Base-by-base conservation (phyloP, 2,329 filamentous ascomycete genomes). In the Phialocephala subalpina region DNA sequence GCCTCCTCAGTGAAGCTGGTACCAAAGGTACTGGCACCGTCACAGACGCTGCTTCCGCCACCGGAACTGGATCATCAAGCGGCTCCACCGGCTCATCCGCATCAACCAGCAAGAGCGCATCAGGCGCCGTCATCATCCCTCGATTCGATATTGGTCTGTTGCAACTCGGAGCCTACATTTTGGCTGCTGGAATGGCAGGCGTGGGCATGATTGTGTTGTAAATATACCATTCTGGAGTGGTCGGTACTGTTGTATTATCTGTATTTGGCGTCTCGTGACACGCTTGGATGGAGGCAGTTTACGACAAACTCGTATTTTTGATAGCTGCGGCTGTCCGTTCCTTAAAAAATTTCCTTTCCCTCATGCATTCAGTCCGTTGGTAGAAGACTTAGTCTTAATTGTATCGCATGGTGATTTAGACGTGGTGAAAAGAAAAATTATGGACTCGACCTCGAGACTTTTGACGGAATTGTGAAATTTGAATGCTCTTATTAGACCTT, bases 1-100 rank as follows among this genome's bases (percentile, higher is more conserved):
- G 79, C 57, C 82, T 90, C 64, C 80, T 96, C 65, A 79, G 81
- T 38, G 83, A 87, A 69, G 92, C 91, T 65, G 90, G 89, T 73
- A 81, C 86, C 36, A 83, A 82, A 66, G 87, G 87, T 38, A 85
- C 84, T 60, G 86, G 86, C 60, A 82, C 79, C 38, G 86, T 89
- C 62, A 82, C 82, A n/a, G 76, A 76, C 45, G 75, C 76, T 8
- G 82, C 84, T 18, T 82, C 80, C 55, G 82, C 84, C 18, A 82
- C 80, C 55, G 80, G 76, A 49, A 77, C 74, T 60, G 72, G 72
- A 29, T 69, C 69, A 22, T 67, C 74, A n/a, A 65, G 62, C 49
- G 70, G 71, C 64, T 70, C 73, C 40, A 72, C 71, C 49, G 71
- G 73, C 49, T 70, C 73, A 67, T 67, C 63, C 57, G 67, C 68